A percentile compares a stretch with the other conserved stretches of the same genome.
phyloP scores from a whole-genome alignment of 2,329 filamentous ascomycete genomes.

The Cercospora zeina region DNA sequence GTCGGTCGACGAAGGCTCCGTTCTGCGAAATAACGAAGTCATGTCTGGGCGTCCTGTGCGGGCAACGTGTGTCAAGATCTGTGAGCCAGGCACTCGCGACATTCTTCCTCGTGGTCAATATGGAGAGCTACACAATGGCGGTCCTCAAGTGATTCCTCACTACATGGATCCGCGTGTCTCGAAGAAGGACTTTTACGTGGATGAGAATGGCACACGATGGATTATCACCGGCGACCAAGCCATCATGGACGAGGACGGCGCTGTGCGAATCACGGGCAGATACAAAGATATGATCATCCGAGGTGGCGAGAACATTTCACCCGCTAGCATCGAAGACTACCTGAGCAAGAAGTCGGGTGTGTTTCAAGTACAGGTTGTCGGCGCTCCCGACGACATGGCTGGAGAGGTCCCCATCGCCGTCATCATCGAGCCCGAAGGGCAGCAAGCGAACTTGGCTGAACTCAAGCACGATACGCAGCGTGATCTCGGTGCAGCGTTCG shows the following conservation, averaged over 20 bases:
- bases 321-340: conserved; percentile 40
- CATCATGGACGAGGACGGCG: conserved; percentile 50
- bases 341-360: conserved; percentile 43
- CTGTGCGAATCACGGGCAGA: conserved; percentile 42
- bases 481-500: conserved; percentile 45
- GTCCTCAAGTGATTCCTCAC: conserved; percentile 35
- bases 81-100: conserved; percentile 34
- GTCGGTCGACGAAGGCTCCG: conserved; percentile 37
- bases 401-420: conserved; percentile 54
- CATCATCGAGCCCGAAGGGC: conserved; percentile 42
- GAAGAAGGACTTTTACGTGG: conserved; percentile 36
- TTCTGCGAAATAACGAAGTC: conserved; percentile 41
- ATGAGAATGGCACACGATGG: conserved; percentile 55
- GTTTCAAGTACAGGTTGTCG: conserved; percentile 47
- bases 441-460: conserved; percentile 36
- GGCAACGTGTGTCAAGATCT: conserved; percentile 43
- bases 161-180: conserved; percentile 38
- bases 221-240: conserved; percentile 64
- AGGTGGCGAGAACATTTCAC: conserved; percentile 69
- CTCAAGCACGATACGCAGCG: conserved; percentile 43
- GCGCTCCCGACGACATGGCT: conserved; percentile 48
- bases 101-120: conserved; percentile 35
- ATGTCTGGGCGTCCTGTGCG: conserved; percentile 48
- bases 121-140: conserved; percentile 40
- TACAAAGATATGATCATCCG: conserved; percentile 43